phyloP scores from a whole-genome alignment of 2,329 filamentous ascomycete species.

The Aureobasidium namibiae region DNA sequence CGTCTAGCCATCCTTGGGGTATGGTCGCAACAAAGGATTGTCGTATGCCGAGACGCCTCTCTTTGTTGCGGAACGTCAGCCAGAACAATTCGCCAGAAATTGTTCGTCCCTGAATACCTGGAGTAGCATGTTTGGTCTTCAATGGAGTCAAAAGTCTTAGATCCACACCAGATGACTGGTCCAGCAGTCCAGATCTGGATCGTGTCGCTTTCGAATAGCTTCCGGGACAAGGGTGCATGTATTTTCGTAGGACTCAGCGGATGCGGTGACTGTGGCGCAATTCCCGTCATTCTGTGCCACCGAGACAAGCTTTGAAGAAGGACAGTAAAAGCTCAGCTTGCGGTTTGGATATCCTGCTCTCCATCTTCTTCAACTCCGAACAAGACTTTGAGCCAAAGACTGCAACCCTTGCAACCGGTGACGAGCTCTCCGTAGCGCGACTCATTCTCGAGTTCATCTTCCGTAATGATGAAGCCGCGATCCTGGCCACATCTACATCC shows the following conservation, averaged over 20 bases:
- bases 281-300: background rate
- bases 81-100: background rate
- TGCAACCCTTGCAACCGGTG: slow-evolving; percentile 54
- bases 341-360: background rate
- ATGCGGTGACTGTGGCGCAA: background rate
- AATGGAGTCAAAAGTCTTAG: background rate
- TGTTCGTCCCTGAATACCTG: background rate
- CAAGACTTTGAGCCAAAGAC: slow-evolving; percentile 53
- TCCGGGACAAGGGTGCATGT: background rate
- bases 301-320: background rate
- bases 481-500: slow-evolving; percentile 52
- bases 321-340: background rate
- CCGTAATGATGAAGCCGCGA: slow-evolving; percentile 46
- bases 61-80: background rate
- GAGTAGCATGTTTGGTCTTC: background rate
- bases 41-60: background rate
- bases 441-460: slow-evolving; percentile 46
- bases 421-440: slow-evolving; percentile 47
- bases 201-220: background rate
- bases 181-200: background rate
- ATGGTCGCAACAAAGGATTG: background rate
- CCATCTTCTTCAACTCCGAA: slow-evolving; percentile 43
- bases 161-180: background rate
- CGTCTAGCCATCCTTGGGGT: background rate
- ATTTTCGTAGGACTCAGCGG: background rate